phyloP scores from a whole-genome alignment of 1,284 basidiomycete genomes.

The Naganishia liquefaciens region DNA sequence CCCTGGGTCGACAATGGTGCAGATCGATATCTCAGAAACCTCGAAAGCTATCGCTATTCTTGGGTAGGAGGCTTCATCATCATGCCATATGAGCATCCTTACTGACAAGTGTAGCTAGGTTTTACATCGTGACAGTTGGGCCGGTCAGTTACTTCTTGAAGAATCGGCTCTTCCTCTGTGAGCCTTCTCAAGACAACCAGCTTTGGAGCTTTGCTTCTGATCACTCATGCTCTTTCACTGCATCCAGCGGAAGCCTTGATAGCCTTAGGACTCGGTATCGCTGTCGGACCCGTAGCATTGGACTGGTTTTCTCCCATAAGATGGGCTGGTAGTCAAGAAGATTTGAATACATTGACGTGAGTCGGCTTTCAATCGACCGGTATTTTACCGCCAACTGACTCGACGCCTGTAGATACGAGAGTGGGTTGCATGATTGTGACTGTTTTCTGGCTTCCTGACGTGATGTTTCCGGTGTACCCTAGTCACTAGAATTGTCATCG shows the following conservation, averaged over 20 bases:
- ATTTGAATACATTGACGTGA: slow-evolving; percentile 63
- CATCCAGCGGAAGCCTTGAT: slow-evolving; percentile 85
- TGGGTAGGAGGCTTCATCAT: slow-evolving; percentile 21
- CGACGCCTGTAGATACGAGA: slow-evolving; percentile 3
- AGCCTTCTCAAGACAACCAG: slow-evolving; percentile 27
- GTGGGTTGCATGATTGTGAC: slow-evolving; percentile 3
- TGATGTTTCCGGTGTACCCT: background rate
- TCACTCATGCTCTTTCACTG: background rate
- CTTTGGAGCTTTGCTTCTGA: background rate
- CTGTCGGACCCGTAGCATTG: slow-evolving; percentile 60
- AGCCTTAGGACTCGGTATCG: slow-evolving; percentile 90
- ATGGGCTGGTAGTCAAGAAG: slow-evolving; percentile 64
- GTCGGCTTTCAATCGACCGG: background rate
- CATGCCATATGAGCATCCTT: background rate
- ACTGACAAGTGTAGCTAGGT: slow-evolving; percentile 35
- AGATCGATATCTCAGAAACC: slow-evolving; percentile 49
- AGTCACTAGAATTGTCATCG: slow-evolving; percentile 87
- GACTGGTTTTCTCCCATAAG: slow-evolving; percentile 60
- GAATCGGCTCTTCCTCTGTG: slow-evolving; percentile 54
- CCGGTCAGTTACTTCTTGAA: slow-evolving; percentile 54
- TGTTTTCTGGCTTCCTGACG: no score
- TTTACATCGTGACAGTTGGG: slow-evolving; percentile 50
- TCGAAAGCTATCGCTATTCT: slow-evolving; percentile 48
- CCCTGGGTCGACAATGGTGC: slow-evolving; percentile 42
- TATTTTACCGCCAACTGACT: background rate